Percentiles rank a stretch among this genome's conserved stretches.
phyloP scores from a whole-genome alignment of 345 rosid species.

The Hirschfeldia incana region DNA sequence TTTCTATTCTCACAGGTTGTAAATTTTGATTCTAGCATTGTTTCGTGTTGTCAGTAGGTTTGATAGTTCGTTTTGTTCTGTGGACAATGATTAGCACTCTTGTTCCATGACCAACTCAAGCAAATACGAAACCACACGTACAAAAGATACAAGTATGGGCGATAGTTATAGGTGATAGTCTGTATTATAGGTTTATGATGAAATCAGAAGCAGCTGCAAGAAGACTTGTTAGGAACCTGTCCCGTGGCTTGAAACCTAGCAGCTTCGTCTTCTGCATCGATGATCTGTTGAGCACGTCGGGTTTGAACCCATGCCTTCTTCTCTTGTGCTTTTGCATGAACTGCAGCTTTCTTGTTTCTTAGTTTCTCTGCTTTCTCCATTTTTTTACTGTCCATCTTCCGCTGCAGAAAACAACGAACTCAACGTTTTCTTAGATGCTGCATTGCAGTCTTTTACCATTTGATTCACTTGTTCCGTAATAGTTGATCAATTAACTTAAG shows the following conservation, averaged over 20 bases:
- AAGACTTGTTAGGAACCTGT: constrained; percentile 57
- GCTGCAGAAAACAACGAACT: constrained; percentile 42
- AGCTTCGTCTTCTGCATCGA: constrained; percentile 77
- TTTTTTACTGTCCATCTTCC: constrained; percentile 64
- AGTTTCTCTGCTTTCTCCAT: constrained; percentile 64
- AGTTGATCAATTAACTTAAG: neutral
- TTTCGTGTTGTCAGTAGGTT: neutral
- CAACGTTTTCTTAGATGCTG: neutral
- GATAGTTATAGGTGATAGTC: neutral
- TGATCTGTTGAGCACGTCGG: constrained; percentile 60
- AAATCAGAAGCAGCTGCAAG: constrained; percentile 62
- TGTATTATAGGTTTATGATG: neutral
- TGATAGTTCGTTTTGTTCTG: neutral
- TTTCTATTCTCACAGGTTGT: neutral
- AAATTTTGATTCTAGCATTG: constrained; percentile 12
- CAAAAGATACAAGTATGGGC: constrained; percentile 2
- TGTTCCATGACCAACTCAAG: constrained; percentile 14
- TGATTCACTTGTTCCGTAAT: neutral
- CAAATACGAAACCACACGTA: neutral
- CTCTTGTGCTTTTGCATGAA: constrained; percentile 76
- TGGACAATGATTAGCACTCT: neutral
- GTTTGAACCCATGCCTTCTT: constrained; percentile 73
- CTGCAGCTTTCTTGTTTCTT: constrained; percentile 55
- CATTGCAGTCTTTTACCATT: no score
- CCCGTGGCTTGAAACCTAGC: constrained; percentile 76